These are phyloP conservation scores for Helianthus annuus DNA, from an alignment of 129 eudicot genomes.

Conservation along the genomic window HanXRQr2.0-SUNRISE NC_035436.2:180126327-180126826, in stretches of 20 bases:
- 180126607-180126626: slow-evolving; percentile 42
- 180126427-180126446: slow-evolving; percentile 81
- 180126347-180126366: slow-evolving; percentile 78
- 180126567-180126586: slow-evolving; percentile 80
- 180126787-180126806: slow-evolving; percentile 43
- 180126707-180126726: slow-evolving; percentile 49
- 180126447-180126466: slow-evolving; percentile 90
- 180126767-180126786: slow-evolving; percentile 54
- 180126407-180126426: slow-evolving; percentile 83
- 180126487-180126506: neutral
- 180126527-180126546: neutral
- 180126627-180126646: slow-evolving; percentile 50
- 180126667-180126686: slow-evolving; percentile 84
- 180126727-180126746: slow-evolving; percentile 63
- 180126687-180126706: slow-evolving; percentile 59
- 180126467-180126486: slow-evolving; percentile 48
- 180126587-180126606: slow-evolving; percentile 80
- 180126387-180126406: slow-evolving; percentile 72
- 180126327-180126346: slow-evolving; percentile 86
- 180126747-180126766: slow-evolving; percentile 67
- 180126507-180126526: neutral
- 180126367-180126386: slow-evolving; percentile 80
- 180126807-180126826: slow-evolving; percentile 42
- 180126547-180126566: slow-evolving; percentile 20
- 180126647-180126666: slow-evolving; percentile 69